These are phyloP conservation scores for Starmera pachycereana DNA, from an alignment of 805 yeast species.

Conservation along the genomic window DNA sequence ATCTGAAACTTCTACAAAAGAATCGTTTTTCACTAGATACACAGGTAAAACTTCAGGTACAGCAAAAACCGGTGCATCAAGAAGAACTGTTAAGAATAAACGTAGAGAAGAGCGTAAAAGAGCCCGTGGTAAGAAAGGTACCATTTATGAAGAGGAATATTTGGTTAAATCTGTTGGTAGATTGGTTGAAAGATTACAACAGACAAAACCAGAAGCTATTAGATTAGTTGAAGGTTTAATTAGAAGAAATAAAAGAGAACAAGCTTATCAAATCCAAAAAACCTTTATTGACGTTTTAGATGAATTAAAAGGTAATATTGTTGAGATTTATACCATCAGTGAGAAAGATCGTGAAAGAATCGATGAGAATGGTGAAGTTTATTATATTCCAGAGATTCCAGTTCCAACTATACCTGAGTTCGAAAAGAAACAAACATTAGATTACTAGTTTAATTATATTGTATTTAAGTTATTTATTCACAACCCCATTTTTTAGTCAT, in stretches of 20 bases:
- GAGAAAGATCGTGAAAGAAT: constrained; percentile 83
- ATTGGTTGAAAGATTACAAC: constrained; percentile 68
- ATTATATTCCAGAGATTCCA: constrained; percentile 67
- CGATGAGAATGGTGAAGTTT: constrained; percentile 81
- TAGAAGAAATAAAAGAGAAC: constrained; percentile 62
- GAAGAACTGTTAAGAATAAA: constrained; percentile 84
- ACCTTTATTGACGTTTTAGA: constrained; percentile 47
- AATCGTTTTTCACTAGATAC: constrained; percentile 89
- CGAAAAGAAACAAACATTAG: constrained; percentile 46
- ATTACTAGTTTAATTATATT: constrained; percentile 29
- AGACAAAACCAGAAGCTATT: constrained; percentile 65
- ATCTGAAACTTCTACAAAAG: constrained; percentile 85
- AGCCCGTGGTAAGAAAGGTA: constrained; percentile 97
- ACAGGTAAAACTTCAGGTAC: constrained; percentile 96
- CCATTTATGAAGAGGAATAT: constrained; percentile 95
- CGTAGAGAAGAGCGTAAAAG: constrained; percentile 92
- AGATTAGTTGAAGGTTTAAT: constrained; percentile 66
- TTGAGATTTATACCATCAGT: constrained; percentile 71
- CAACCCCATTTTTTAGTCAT: neutral
- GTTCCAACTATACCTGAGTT: constrained; percentile 57
- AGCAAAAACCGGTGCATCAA: constrained; percentile 91
- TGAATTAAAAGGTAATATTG: constrained; percentile 48
- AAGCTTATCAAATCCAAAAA: constrained; percentile 74
- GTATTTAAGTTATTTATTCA: neutral
- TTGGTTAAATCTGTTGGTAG: constrained; percentile 82